A percentile compares a stretch with the other conserved stretches of the same genome.
Evolutionary conservation across 305 asterid genomes (phyloP).

Genomic region (Rubia peregrina): DNA sequence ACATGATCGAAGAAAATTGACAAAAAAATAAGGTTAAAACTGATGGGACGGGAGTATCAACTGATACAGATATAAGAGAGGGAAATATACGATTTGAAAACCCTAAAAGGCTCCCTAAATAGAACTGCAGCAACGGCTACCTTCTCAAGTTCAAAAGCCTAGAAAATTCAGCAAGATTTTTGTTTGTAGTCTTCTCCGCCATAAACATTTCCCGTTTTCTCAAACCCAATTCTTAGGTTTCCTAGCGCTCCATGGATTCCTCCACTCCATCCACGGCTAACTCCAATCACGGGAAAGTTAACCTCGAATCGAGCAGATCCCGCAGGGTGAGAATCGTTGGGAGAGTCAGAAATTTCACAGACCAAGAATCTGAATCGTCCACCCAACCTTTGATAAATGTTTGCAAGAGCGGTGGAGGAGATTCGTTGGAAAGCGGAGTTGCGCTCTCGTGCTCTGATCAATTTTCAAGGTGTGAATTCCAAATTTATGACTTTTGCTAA

Average conservation of each 20-base stretch:
- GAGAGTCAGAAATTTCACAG: constrained; percentile 38
- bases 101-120: not conserved
- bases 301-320: constrained; percentile 16
- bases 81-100: not conserved
- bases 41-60: too few species aligned
- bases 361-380: constrained; percentile 32
- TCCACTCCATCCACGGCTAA: constrained; percentile 10
- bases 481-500: not conserved
- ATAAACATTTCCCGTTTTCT: not conserved
- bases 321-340: constrained; percentile 48
- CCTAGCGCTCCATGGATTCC: constrained; percentile 15
- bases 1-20: too few species aligned
- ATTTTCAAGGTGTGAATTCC: constrained; percentile 30
- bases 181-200: not conserved
- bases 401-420: constrained; percentile 23
- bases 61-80: not conserved
- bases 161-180: not conserved
- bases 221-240: not conserved
- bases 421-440: constrained; percentile 25
- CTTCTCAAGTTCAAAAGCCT: not conserved
- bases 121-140: not conserved
- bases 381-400: constrained; percentile 42
- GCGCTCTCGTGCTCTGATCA: constrained; percentile 36
- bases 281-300: not conserved
- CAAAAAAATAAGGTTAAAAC: too few species aligned